A percentile compares a stretch with the other conserved stretches of the same genome.
Evolutionary conservation across 2,329 filamentous ascomycete species (phyloP).

Genomic region (Atkinsonella hypoxylon): DNA sequence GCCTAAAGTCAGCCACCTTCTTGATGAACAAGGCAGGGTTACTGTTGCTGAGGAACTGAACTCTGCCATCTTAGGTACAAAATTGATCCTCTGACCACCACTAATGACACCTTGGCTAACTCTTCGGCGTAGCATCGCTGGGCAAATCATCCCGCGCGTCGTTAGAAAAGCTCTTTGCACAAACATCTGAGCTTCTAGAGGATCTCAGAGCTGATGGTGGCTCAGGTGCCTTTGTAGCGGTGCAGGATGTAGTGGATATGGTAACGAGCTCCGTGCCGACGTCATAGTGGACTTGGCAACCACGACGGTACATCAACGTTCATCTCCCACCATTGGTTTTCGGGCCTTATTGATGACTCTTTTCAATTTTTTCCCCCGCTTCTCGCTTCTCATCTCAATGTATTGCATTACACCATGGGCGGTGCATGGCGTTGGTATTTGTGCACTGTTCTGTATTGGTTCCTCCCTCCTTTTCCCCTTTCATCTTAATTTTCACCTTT

Average conservation of each 20-base stretch:
- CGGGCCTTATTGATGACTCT: not conserved
- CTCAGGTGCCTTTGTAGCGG: slow-evolving; percentile 67
- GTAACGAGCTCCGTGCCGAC: slow-evolving; percentile 21
- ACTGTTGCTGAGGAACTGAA: slow-evolving; percentile 88
- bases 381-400: not conserved
- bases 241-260: slow-evolving; percentile 36
- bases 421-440: slow-evolving; percentile 4
- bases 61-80: slow-evolving; percentile 75
- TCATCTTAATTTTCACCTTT: not conserved
- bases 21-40: slow-evolving; percentile 63
- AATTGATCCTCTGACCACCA: slow-evolving; percentile 10
- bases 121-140: slow-evolving; percentile 53
- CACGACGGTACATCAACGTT: not conserved
- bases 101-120: not conserved
- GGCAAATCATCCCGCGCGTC: slow-evolving; percentile 83
- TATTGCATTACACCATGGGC: slow-evolving; percentile 1
- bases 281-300: not conserved
- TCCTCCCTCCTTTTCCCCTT: not conserved
- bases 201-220: slow-evolving; percentile 70
- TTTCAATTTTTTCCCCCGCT: not conserved
- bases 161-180: slow-evolving; percentile 72
- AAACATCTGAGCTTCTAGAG: slow-evolving; percentile 77
- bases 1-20: slow-evolving; percentile 59
- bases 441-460: not conserved
- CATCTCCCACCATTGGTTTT: not conserved